phyloP scores from a whole-genome alignment of 2,329 filamentous ascomycete genomes.

The Phaeosphaeriaceae sp. region DNA sequence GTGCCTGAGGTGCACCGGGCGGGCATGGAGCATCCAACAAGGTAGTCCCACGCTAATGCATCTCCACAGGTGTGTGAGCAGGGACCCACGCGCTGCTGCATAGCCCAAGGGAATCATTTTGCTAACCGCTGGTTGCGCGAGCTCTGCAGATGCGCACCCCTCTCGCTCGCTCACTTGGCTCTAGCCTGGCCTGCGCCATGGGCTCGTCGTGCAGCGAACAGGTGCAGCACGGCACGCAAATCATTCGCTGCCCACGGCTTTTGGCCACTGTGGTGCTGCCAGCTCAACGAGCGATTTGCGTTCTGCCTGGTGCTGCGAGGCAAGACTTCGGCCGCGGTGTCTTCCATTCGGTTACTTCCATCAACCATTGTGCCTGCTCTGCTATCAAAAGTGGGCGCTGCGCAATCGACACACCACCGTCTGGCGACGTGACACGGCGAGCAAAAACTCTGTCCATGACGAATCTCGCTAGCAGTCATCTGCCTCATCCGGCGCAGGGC shows the following conservation, averaged over 20 bases:
- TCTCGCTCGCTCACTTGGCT: constrained; percentile 23
- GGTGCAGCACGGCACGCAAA: constrained; percentile 14
- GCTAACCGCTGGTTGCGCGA: constrained; percentile 23
- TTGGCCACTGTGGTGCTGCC: constrained; percentile 29
- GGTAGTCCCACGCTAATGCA: constrained; percentile 28
- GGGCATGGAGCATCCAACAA: constrained; percentile 9
- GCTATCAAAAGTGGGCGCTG: background rate
- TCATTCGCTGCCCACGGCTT: constrained; percentile 24
- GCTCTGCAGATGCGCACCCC: constrained; percentile 17
- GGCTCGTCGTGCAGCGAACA: constrained; percentile 23
- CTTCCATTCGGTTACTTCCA: background rate
- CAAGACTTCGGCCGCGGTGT: constrained; percentile 12
- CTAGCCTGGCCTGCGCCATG: constrained; percentile 19
- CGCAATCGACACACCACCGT: constrained; percentile 21
- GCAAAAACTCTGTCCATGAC: constrained; percentile 30
- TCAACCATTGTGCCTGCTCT: background rate
- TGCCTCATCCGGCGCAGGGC: constrained; percentile 42
- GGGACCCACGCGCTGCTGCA: constrained; percentile 16
- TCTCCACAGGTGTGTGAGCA: constrained; percentile 24
- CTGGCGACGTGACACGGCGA: constrained; percentile 21
- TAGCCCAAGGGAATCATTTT: constrained; percentile 26
- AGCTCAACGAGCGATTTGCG: constrained; percentile 16
- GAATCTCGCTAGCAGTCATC: constrained; percentile 39
- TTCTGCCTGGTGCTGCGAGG: constrained; percentile 10
- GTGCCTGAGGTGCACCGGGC: constrained; percentile 11